A percentile compares a stretch with the other conserved stretches of the same genome.
Evolutionary conservation across 2,329 filamentous ascomycete species (phyloP).

Genomic region (Ceratocystis ficicola): DNA sequence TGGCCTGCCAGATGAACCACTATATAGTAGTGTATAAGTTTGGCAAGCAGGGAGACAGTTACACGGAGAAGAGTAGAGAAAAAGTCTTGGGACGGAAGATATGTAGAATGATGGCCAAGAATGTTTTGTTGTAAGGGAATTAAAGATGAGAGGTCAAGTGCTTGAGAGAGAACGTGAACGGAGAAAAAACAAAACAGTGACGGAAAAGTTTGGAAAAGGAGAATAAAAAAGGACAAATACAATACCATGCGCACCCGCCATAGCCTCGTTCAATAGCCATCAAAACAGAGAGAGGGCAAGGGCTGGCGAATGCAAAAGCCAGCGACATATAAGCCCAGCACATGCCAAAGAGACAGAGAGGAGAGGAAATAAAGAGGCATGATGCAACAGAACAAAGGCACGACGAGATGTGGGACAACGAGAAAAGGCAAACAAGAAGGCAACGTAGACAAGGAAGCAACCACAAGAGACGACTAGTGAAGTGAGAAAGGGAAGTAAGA

Average conservation of each 20-base stretch:
- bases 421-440: conserved; percentile 10
- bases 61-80: not conserved
- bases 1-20: conserved; percentile 11
- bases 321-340: not conserved
- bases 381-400: conserved; percentile 10
- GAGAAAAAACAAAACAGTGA: not conserved
- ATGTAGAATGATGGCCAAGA: conserved; percentile 10
- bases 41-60: conserved; percentile 10
- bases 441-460: conserved; percentile 3
- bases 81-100: conserved; percentile 6
- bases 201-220: not conserved
- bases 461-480: conserved; percentile 7
- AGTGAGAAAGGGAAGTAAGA: not conserved
- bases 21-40: conserved; percentile 1
- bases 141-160: conserved; percentile 8
- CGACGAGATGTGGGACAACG: not conserved
- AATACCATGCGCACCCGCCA: conserved; percentile 4
- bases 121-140: conserved; percentile 12
- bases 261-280: conserved; percentile 2
- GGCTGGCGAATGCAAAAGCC: not conserved
- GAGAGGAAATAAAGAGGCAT: not conserved
- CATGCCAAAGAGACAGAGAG: not conserved
- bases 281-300: not conserved
- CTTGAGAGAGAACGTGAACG: conserved; percentile 4
- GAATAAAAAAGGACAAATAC: not conserved